Conservation (phyloP, 1,139 yeast genomes). For the Kodamaea fungicola region DNA sequence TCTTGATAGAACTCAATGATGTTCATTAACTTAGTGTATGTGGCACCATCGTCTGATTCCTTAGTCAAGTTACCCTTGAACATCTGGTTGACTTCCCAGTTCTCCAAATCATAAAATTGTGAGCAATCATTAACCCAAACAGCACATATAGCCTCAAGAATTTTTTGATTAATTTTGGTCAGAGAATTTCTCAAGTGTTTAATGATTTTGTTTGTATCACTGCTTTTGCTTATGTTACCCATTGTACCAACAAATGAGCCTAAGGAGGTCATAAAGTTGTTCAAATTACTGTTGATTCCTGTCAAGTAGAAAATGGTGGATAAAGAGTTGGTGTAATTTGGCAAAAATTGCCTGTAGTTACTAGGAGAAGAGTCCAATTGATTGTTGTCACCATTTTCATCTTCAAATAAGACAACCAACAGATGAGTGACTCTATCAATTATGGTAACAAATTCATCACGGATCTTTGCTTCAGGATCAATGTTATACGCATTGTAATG, state of each 20-base stretch:
- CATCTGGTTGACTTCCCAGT: slow-evolving; percentile 31
- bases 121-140: slow-evolving; percentile 50
- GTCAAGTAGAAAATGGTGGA: slow-evolving; percentile 38
- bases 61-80: slow-evolving; percentile 7
- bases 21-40: slow-evolving; percentile 38
- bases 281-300: slow-evolving; percentile 28
- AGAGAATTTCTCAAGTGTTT: slow-evolving; percentile 35
- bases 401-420: slow-evolving; percentile 31
- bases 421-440: slow-evolving; percentile 25
- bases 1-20: slow-evolving; percentile 41
- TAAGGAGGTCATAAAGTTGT: slow-evolving; percentile 28
- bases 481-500: slow-evolving; percentile 30
- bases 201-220: slow-evolving; percentile 38
- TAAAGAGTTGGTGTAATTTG: slow-evolving; percentile 41
- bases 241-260: slow-evolving; percentile 33
- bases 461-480: slow-evolving; percentile 30
- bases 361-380: slow-evolving; percentile 37
- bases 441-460: slow-evolving; percentile 24
- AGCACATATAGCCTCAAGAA: slow-evolving; percentile 43
- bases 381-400: slow-evolving; percentile 24
- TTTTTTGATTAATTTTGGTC: slow-evolving; percentile 33
- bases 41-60: slow-evolving; percentile 16
- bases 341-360: slow-evolving; percentile 37
- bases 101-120: slow-evolving; percentile 44
- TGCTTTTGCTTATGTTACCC: slow-evolving; percentile 31